Evolutionary conservation across 257 asterid species (phyloP).

Genomic region (Cynanchum wilfordii): DNA sequence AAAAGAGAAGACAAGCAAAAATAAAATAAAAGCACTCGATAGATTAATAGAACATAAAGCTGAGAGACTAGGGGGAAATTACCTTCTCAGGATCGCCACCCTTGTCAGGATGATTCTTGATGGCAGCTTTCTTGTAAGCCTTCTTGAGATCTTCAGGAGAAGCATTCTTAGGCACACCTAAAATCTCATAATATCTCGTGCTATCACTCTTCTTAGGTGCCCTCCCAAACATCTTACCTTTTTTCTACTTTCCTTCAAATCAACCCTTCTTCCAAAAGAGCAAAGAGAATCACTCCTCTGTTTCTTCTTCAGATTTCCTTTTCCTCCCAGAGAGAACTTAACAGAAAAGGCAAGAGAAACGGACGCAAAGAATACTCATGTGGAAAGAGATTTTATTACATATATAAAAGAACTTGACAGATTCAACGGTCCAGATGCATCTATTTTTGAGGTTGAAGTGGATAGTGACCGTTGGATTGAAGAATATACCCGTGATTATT

Average conservation of each 20-base stretch:
- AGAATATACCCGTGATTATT: no score
- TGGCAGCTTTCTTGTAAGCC: constrained; percentile 79
- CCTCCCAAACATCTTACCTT: constrained; percentile 51
- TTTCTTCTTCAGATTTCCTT: neutral
- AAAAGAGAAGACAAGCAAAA: neutral
- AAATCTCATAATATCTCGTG: constrained; percentile 37
- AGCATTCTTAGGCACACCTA: constrained; percentile 62
- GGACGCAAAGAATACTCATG: neutral
- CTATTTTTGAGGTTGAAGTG: neutral
- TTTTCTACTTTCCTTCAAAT: neutral
- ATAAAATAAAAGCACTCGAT: neutral
- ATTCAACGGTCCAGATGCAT: constrained; percentile 19
- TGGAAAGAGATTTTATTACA: neutral
- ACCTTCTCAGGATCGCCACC: constrained; percentile 96
- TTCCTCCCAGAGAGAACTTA: neutral
- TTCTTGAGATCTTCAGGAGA: constrained; percentile 68
- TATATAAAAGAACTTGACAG: neutral
- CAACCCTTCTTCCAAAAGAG: neutral
- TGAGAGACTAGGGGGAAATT: neutral
- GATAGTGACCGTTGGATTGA: constrained; percentile 27
- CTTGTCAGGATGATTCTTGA: constrained; percentile 82
- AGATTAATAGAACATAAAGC: neutral
- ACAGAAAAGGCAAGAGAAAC: neutral
- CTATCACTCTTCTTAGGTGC: constrained; percentile 49
- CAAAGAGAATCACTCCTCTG: neutral